Base-by-base conservation (phyloP, 495 filamentous ascomycete species). In the Penicillium bovifimosum region DNA sequence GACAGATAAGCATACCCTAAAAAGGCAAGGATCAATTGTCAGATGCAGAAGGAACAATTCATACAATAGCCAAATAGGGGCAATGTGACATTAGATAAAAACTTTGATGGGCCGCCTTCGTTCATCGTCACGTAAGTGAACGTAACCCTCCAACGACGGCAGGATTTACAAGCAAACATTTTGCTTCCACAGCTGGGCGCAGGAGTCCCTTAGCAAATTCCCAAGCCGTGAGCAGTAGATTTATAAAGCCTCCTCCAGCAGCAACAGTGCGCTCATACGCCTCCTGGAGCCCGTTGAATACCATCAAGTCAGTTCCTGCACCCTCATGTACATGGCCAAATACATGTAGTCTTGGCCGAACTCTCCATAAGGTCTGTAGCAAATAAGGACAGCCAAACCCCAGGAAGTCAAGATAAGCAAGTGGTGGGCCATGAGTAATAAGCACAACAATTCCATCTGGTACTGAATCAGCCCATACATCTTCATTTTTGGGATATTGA, bases 311-410 rank as follows among this genome's bases (percentile, higher is more conserved):
- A 6, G 45, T 56, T 3, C 84, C 84, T 49, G 78, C 66, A n/a
- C 78, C 81, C 52, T 73, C 82, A 66, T 92, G 88, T 6, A 88
- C 69, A 66, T 92, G 88, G 4, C 88, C 88, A 66, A 88, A 91
- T 39, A 91, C 74, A 68, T 90, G 88, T 32, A 91, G 66, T 24
- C 69, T 71, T 16, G 88, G 86, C 56, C 75, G 78, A 39, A 86
- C 79, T 7, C 76, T 70, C 84, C 86, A 87, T 17, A 88, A 58
- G 20, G 85, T 82, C 14, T 70, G 63, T 5, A 87, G 71, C 7
- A 92, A 74, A 35, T 75, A 69, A 50, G 77, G 69, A 57, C 85
- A 89, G 11, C 88, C 88, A 31, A 83, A 63, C 1, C 63, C 71
- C 2, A 58, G 52, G 8, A 79, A 59, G 62, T 92, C 88, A 9